Base-by-base conservation (phyloP, 495 filamentous ascomycete genomes). In the Aspergillus ostianus region DNA sequence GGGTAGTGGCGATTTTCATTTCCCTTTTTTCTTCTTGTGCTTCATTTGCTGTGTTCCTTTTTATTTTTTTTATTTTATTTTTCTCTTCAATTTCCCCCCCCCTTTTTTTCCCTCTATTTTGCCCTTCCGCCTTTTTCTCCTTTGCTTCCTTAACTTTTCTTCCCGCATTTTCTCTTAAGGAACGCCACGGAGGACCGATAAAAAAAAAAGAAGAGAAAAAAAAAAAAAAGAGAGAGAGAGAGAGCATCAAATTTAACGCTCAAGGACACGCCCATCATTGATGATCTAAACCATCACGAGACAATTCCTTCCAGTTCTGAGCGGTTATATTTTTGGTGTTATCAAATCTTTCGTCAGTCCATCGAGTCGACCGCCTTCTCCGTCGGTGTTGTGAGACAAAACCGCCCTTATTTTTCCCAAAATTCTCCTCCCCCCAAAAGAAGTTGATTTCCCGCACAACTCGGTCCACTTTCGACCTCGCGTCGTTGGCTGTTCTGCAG, bases 241-340 rank as follows among this genome's bases (percentile, higher is more conserved):
- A 41, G 2, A 41, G 9, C 36, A 10, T 15, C 51, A 57, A 59
- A 62, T 48, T 60, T 64, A 58, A 64, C 69, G 62, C 67, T 64
- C 63, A 48, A 69, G 60, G 65, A 68, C 65, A 70, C 68, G 62
- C 57, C 59, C 32, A 58, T 55, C 63, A 65, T 65, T 70, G 61
- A 69, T 69, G 63, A 63, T 62, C 55, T 60, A 51, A 61, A 51
- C 45, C 61, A 57, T 60, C 68, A 65, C 66, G 65, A 70, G 59
- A 59, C 57, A 52, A 50, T 61, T 62, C 51, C 56, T 58, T 64
- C 60, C 56, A 51, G 23, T 58, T 63, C 59, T 53, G 53, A 66
- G 67, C 63, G 60, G 67, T 61, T 60, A 45, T 55, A 56, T 55
- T 44, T 63, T 63, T 61, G 57, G 27, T 62, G 50, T 63, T 61